phyloP scores from a whole-genome alignment of 1,284 basidiomycete species.

The Tilletia walkeri region DNA sequence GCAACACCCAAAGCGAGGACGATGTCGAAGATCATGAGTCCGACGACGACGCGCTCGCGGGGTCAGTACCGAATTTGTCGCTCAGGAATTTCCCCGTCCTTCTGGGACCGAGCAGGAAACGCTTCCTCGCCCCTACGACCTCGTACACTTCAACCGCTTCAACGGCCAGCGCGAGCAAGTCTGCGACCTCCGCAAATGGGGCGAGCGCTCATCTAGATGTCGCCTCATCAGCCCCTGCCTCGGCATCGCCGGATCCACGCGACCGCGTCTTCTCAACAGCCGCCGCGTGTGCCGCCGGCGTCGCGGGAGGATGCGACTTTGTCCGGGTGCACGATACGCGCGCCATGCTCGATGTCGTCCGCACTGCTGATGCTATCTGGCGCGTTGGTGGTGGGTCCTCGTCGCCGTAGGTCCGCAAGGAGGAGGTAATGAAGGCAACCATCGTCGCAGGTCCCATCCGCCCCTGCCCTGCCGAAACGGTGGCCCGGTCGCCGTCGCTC shows the following conservation, averaged over 20 bases:
- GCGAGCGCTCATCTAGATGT: neutral
- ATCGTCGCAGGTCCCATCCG: too few species aligned
- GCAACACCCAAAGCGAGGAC: neutral
- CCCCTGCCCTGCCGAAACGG: too few species aligned
- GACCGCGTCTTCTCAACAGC: slow-evolving; percentile 79
- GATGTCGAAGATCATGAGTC: too few species aligned
- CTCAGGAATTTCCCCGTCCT: slow-evolving; percentile 44
- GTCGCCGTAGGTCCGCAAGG: too few species aligned
- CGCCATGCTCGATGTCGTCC: slow-evolving; percentile 67
- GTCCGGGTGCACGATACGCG: slow-evolving; percentile 81
- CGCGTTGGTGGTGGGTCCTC: neutral
- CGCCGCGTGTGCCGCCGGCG: slow-evolving; percentile 72
- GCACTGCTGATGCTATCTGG: slow-evolving; percentile 61
- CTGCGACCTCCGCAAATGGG: neutral
- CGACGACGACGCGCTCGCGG: too few species aligned
- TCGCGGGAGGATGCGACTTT: slow-evolving; percentile 67
- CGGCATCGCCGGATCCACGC: slow-evolving; percentile 61
- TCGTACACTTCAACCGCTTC: neutral
- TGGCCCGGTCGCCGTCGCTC: too few species aligned
- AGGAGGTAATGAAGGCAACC: too few species aligned
- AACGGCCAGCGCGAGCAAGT: neutral
- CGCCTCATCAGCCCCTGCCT: neutral
- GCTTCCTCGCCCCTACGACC: slow-evolving; percentile 47
- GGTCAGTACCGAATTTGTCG: slow-evolving; percentile 29
- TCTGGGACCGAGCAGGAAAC: slow-evolving; percentile 48